Percentiles rank a stretch among this genome's conserved stretches.
Conservation (phyloP, 345 rosid species). For the Populus tremula region DNA sequence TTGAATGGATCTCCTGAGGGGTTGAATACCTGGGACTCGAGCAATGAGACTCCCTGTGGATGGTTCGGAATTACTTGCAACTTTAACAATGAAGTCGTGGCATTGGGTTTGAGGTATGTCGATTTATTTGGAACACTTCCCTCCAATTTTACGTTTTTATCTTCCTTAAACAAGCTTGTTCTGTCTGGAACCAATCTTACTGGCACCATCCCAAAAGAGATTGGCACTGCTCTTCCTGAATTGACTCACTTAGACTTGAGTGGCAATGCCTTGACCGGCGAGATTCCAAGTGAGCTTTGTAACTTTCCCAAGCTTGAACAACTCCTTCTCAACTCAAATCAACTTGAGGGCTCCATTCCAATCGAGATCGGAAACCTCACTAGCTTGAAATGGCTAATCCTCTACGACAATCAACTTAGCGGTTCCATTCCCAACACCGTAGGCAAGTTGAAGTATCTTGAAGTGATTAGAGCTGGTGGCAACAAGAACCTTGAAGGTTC, state of each 20-base stretch:
- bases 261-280: conserved; percentile 64
- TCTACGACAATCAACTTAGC: conserved; percentile 68
- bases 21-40: conserved; percentile 38
- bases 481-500: conserved; percentile 74
- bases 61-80: conserved; percentile 58
- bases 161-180: conserved; percentile 43
- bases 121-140: conserved; percentile 52
- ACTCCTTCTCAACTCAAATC: conserved; percentile 61
- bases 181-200: conserved; percentile 63
- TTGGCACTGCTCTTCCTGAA: conserved; percentile 35
- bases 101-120: conserved; percentile 41
- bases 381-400: conserved; percentile 40
- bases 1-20: conserved; percentile 38
- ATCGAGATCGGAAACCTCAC: conserved; percentile 57
- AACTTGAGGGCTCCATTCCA: conserved; percentile 63
- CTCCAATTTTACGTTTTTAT: conserved; percentile 41
- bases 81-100: conserved; percentile 33
- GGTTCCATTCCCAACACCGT: conserved; percentile 60
- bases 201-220: conserved; percentile 55
- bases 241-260: conserved; percentile 54
- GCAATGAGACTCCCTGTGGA: conserved; percentile 42
- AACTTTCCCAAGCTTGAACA: conserved; percentile 45
- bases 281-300: conserved; percentile 63
- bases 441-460: conserved; percentile 53
- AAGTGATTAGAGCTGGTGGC: conserved; percentile 77